Conservation (phyloP, 2,329 filamentous ascomycete genomes). For the Rhynchosporium graminicola region DNA sequence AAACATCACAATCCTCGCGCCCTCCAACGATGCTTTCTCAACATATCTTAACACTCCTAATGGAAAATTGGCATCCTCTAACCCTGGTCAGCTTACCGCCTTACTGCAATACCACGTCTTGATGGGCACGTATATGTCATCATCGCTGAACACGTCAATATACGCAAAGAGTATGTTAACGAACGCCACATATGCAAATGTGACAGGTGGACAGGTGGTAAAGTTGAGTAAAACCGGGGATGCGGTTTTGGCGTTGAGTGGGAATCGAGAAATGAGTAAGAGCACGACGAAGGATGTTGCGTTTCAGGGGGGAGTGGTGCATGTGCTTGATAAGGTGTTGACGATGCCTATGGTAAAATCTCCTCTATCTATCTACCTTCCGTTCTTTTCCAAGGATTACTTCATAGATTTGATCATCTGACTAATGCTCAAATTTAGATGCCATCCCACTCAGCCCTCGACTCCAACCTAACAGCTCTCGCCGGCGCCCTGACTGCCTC, state of each 20-base stretch:
- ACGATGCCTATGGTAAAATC: conserved; percentile 43
- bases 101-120: conserved; percentile 40
- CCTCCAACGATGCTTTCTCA: conserved; percentile 38
- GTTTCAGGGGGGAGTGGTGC: conserved; percentile 52
- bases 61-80: conserved; percentile 27
- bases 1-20: conserved; percentile 52
- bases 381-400: no score
- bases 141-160: conserved; percentile 36
- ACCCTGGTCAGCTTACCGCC: conserved; percentile 41
- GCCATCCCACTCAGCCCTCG: conserved; percentile 40
- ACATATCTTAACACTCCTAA: conserved; percentile 36
- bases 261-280: conserved; percentile 33
- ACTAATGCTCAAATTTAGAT: not conserved
- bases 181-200: conserved; percentile 47
- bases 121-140: conserved; percentile 29
- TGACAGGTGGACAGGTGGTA: conserved; percentile 51
- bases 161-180: conserved; percentile 47
- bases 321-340: conserved; percentile 52
- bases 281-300: conserved; percentile 45
- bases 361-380: not conserved
- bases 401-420: not conserved
- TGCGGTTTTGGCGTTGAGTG: conserved; percentile 42
- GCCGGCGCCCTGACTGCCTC: conserved; percentile 39
- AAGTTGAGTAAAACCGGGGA: conserved; percentile 44
- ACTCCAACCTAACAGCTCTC: conserved; percentile 41